These are phyloP conservation scores for Atalantia buxifolia DNA, from an alignment of 345 rosid genomes.

Conservation along the genomic window DNA sequence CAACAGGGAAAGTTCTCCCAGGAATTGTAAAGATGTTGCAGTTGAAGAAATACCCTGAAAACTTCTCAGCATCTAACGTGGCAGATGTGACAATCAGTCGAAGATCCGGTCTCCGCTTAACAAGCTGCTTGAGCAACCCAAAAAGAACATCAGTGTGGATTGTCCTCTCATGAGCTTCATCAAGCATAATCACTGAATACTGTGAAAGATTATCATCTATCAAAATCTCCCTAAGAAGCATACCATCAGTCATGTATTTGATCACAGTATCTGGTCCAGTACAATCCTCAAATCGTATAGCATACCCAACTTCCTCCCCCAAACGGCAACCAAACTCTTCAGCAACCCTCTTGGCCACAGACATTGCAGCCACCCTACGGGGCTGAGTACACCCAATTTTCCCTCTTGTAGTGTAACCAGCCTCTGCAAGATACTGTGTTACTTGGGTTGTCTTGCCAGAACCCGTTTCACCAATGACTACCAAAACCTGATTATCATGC, in stretches of 20 bases:
- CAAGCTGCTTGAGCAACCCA: slow-evolving; percentile 63
- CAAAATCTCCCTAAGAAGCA: slow-evolving; percentile 73
- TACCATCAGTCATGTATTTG: slow-evolving; percentile 85
- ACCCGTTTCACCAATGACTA: slow-evolving; percentile 87
- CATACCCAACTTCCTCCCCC: slow-evolving; percentile 87
- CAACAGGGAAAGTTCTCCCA: slow-evolving; percentile 83
- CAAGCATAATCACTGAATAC: slow-evolving; percentile 67
- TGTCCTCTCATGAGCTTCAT: slow-evolving; percentile 82
- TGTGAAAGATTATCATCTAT: slow-evolving; percentile 59
- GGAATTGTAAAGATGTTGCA: slow-evolving; percentile 84
- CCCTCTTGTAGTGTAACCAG: slow-evolving; percentile 71
- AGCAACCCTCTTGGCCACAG: slow-evolving; percentile 88
- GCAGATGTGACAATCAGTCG: slow-evolving; percentile 78
- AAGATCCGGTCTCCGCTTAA: slow-evolving; percentile 65
- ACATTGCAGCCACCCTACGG: slow-evolving; percentile 82
- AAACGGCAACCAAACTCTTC: slow-evolving; percentile 88
- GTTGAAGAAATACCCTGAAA: slow-evolving; percentile 74
- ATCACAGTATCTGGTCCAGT: slow-evolving; percentile 85
- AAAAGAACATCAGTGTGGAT: slow-evolving; percentile 74
- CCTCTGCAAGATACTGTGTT: slow-evolving; percentile 79
- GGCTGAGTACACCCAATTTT: slow-evolving; percentile 90
- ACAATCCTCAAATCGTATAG: slow-evolving; percentile 78
- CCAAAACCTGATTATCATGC: slow-evolving; percentile 78
- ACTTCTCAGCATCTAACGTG: slow-evolving; percentile 80
- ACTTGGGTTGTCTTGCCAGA: slow-evolving; percentile 88